Evolutionary conservation across 345 rosid species (phyloP).

Genomic region (Murraya paniculata): DNA sequence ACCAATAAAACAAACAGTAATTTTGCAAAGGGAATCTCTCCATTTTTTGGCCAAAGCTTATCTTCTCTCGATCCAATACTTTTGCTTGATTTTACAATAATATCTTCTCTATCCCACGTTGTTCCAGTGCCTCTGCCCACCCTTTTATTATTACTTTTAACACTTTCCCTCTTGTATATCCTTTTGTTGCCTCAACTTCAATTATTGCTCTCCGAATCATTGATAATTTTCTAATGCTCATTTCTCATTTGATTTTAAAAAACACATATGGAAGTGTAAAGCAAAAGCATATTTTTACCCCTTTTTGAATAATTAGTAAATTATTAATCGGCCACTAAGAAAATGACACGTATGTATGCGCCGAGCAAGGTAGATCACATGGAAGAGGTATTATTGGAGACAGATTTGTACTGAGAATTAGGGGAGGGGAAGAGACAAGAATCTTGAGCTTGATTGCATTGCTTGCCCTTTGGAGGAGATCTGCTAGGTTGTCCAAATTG

Average conservation of each 20-base stretch:
- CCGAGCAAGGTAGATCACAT: constrained; percentile 20
- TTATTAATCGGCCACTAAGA: background rate
- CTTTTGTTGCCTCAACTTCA: constrained; percentile 12
- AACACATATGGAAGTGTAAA: background rate
- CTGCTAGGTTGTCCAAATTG: background rate
- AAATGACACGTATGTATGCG: background rate
- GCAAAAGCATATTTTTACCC: background rate
- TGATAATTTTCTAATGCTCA: background rate
- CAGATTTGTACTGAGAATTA: constrained; percentile 6
- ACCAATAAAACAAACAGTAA: constrained; percentile 6
- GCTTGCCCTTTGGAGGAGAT: constrained; percentile 4
- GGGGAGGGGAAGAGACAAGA: constrained; percentile 23
- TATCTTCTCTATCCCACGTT: constrained; percentile 33
- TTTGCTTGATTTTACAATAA: constrained; percentile 18
- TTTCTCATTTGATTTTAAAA: background rate
- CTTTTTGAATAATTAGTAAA: background rate
- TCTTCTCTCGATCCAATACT: constrained; percentile 36
- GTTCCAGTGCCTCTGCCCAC: background rate
- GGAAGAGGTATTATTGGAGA: constrained; percentile 11
- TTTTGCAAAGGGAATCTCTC: constrained; percentile 27
- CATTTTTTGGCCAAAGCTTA: constrained; percentile 23
- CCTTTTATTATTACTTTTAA: background rate
- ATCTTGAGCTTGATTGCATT: constrained; percentile 21
- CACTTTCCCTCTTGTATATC: background rate
- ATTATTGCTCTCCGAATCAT: constrained; percentile 20